Evolutionary conservation across 805 yeast species (phyloP).

Genomic region (Blastobotrys mokoenaii): DNA sequence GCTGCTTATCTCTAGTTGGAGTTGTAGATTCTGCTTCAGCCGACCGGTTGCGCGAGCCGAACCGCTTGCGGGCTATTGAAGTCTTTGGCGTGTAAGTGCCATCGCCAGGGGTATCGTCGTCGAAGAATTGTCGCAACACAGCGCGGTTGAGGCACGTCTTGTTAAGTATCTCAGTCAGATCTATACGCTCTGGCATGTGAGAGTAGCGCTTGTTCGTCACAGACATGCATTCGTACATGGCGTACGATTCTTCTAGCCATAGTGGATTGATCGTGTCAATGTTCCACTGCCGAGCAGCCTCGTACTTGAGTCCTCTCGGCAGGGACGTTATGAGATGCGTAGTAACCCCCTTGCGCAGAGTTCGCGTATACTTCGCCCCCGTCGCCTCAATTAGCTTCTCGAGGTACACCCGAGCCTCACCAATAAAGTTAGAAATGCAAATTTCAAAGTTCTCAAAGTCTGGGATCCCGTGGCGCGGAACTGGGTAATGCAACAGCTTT

Average conservation of each 20-base stretch:
- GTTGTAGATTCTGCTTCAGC: neutral
- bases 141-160: neutral
- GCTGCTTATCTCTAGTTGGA: neutral
- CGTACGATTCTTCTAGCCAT: slow-evolving; percentile 82
- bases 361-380: slow-evolving; percentile 71
- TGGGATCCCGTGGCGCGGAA: slow-evolving; percentile 42
- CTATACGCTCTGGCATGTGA: slow-evolving; percentile 23
- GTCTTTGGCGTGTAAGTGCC: neutral
- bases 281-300: slow-evolving; percentile 65
- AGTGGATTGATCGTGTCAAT: slow-evolving; percentile 60
- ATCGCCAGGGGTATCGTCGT: neutral
- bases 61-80: neutral
- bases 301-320: slow-evolving; percentile 64
- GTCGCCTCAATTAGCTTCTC: slow-evolving; percentile 51
- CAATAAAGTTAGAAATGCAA: slow-evolving; percentile 73
- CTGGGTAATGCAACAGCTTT: slow-evolving; percentile 65
- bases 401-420: slow-evolving; percentile 72
- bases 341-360: slow-evolving; percentile 39
- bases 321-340: slow-evolving; percentile 66
- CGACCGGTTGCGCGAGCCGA: neutral
- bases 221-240: slow-evolving; percentile 49
- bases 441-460: slow-evolving; percentile 49
- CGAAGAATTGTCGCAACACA: neutral
- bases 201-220: slow-evolving; percentile 39
- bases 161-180: neutral